Evolutionary conservation across 2,329 filamentous ascomycete genomes (phyloP).

Genomic region (Beauveria asiatica): DNA sequence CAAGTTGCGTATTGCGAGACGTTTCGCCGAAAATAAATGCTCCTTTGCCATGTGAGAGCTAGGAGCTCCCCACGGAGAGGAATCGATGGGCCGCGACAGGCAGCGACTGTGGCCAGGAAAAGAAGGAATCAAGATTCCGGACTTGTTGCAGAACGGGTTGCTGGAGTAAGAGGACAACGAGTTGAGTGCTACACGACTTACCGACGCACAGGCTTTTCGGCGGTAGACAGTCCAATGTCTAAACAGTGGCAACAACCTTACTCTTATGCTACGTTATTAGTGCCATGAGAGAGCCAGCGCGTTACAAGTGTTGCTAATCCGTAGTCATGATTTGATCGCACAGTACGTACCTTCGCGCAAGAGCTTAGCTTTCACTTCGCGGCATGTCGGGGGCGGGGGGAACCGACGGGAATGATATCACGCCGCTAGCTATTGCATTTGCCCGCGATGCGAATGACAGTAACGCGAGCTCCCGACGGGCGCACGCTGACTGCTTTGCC

Average conservation of each 20-base stretch:
- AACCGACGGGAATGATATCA: neutral
- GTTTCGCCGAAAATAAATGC: no score
- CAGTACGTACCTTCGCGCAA: no score
- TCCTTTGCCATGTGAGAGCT: no score
- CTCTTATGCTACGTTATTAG: neutral
- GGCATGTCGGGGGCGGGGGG: neutral
- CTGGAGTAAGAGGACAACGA: neutral
- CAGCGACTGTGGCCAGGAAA: no score
- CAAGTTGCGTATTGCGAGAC: no score
- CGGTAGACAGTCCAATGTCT: neutral
- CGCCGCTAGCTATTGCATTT: neutral
- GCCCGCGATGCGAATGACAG: neutral
- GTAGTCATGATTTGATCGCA: neutral
- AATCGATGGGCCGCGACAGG: no score
- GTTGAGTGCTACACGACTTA: neutral
- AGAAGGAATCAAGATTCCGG: no score
- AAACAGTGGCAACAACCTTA: conserved; percentile 1
- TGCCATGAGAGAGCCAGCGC: neutral
- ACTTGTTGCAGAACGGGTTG: neutral
- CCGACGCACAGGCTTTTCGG: neutral
- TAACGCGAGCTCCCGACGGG: no score
- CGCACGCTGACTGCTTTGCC: no score
- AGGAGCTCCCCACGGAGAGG: no score
- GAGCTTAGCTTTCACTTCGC: neutral
- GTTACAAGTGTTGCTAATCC: neutral